Evolutionary conservation across 441 rosid genomes (phyloP), one percentile per base, ranked within the genome.

Genomic region (Populus trichocarpa): DNA sequence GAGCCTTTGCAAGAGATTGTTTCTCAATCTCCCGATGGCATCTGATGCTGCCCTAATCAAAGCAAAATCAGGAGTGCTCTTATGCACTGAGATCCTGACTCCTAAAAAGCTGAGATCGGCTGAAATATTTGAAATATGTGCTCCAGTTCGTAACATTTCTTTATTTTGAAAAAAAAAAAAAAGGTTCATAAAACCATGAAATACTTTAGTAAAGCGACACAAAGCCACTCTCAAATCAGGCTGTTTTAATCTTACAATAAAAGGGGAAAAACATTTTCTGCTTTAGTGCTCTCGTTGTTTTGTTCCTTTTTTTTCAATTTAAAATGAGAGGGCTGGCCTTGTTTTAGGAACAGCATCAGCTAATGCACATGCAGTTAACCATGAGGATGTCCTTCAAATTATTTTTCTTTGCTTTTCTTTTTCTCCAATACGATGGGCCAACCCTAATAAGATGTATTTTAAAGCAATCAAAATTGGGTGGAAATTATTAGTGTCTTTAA

Each of bases 1-100:
- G 73, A 28, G 4, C n/a, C 32, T 57, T 30, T 30, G 32, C 32
- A 66, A 63, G 16, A 69, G 50, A 70, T 14, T 63, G 20, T 14
- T 26, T 25, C 40, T 66, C 73, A 32, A 40, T 30, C 73, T 67
- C 76, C 67, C 5, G 69, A 6, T 63, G 85, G 87, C 75, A 86
- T 82, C 89, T 83, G 35, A 84, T 81, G 87, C 79, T 42, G 12
- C 13, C 25, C 61, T 22, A 6, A 28, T n/a, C 32, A 25, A 67
- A n/a, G 64, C n/a, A 64, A 23, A 40, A 75, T 83, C 83, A 63
- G 53, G 64, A 76, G 77, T 33, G 77, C 11, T 12, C 70, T 6
- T 2, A 6, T 32, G 26, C 69, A 69, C 30, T 4, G 14, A 59
- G 57, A 32, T 64, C 65, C 32, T 23, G 16, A 67, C 72, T 22